phyloP scores from a whole-genome alignment of 345 rosid genomes.

The Populus tremula region DNA sequence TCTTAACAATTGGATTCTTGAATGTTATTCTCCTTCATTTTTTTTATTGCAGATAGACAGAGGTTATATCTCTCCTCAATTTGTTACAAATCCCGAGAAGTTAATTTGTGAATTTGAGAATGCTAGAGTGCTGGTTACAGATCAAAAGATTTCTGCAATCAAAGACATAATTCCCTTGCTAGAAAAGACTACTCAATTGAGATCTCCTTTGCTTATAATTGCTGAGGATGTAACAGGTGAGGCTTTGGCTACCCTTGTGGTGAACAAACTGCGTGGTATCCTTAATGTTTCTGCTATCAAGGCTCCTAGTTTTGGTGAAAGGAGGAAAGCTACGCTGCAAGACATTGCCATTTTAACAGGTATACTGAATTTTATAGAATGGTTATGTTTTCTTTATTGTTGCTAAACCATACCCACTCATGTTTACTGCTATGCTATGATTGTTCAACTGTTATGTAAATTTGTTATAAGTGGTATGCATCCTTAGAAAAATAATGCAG shows the following conservation, averaged over 20 bases:
- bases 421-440: not conserved
- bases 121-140: constrained; percentile 84
- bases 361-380: constrained; percentile 12
- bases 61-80: constrained; percentile 94
- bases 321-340: constrained; percentile 95
- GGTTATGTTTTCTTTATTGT: not conserved
- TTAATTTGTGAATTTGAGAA: constrained; percentile 89
- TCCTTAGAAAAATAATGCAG: not conserved
- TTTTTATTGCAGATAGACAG: constrained; percentile 68
- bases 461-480: not conserved
- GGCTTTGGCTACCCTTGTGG: constrained; percentile 93
- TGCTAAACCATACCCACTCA: not conserved
- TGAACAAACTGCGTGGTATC: constrained; percentile 90
- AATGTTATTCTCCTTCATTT: not conserved
- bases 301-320: constrained; percentile 97
- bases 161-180: constrained; percentile 88
- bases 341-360: constrained; percentile 95
- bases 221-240: constrained; percentile 97
- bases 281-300: constrained; percentile 89
- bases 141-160: constrained; percentile 88
- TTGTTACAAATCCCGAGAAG: constrained; percentile 91
- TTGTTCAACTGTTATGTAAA: not conserved
- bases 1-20: not conserved
- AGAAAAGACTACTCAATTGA: constrained; percentile 89
- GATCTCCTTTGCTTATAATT: constrained; percentile 85